Percentiles rank a stretch among this genome's conserved stretches.
phyloP scores from a whole-genome alignment of 2,329 filamentous ascomycete species.

The Trichoderma endophyticum region DNA sequence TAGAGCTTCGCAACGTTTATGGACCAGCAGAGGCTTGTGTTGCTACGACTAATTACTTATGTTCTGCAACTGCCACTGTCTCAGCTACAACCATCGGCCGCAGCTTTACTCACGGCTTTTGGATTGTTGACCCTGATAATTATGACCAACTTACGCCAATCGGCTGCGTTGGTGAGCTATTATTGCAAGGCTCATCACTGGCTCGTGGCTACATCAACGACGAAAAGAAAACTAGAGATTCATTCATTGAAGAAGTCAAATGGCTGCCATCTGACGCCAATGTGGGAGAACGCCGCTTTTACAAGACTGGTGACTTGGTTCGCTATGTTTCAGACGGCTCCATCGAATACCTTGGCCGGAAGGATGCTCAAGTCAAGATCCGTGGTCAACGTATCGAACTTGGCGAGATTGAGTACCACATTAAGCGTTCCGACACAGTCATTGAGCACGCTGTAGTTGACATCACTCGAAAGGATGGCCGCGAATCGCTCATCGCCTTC shows the following conservation, averaged over 20 bases:
- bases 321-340: slow-evolving; percentile 3
- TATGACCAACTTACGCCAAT: slow-evolving; percentile 22
- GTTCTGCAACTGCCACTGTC: neutral
- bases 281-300: slow-evolving; percentile 14
- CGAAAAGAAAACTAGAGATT: slow-evolving; percentile 19
- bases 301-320: slow-evolving; percentile 18
- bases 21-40: slow-evolving; percentile 23
- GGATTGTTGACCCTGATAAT: slow-evolving; percentile 24
- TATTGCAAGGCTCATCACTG: slow-evolving; percentile 23
- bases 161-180: slow-evolving; percentile 26
- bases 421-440: neutral
- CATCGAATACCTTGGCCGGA: slow-evolving; percentile 4
- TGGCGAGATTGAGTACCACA: slow-evolving; percentile 10
- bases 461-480: neutral
- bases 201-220: slow-evolving; percentile 26
- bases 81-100: neutral
- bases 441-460: slow-evolving; percentile 4
- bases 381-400: slow-evolving; percentile 17
- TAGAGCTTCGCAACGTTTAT: slow-evolving; percentile 20
- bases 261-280: neutral
- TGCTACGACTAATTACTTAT: neutral
- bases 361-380: slow-evolving; percentile 17
- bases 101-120: slow-evolving; percentile 17
- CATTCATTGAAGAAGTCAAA: slow-evolving; percentile 19
- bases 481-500: neutral